These are phyloP conservation scores for Arthrocladium fulminans DNA, from an alignment of 2,329 filamentous ascomycete genomes.

Conservation along the genomic window DNA sequence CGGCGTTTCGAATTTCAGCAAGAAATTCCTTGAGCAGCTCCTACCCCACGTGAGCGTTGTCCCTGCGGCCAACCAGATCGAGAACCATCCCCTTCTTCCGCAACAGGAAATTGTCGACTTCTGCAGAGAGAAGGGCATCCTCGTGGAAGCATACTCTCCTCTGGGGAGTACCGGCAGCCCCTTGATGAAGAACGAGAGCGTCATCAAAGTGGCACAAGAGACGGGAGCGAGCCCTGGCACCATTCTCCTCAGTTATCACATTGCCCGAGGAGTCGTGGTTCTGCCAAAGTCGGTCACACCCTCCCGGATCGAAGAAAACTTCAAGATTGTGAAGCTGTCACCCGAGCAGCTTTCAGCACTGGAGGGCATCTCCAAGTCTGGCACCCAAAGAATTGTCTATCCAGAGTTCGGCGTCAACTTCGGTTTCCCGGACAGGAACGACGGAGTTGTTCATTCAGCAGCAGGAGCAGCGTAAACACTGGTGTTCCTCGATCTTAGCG, in stretches of 20 bases:
- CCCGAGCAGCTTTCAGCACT: conserved; percentile 30
- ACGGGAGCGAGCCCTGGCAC: conserved; percentile 32
- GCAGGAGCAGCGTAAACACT: conserved; percentile 4
- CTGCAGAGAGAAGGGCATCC: conserved; percentile 43
- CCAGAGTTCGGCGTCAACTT: conserved; percentile 14
- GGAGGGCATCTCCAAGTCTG: conserved; percentile 18
- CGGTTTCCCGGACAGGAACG: conserved; percentile 17
- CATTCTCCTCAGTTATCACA: conserved; percentile 38
- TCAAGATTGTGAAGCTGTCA: conserved; percentile 34
- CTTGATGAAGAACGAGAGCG: conserved; percentile 33
- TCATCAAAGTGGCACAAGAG: conserved; percentile 34
- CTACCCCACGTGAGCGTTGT: conserved; percentile 37
- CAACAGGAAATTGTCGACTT: conserved; percentile 42
- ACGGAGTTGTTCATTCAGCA: conserved; percentile 4
- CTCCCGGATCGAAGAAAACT: conserved; percentile 36
- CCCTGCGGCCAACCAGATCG: conserved; percentile 44
- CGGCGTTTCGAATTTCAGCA: conserved; percentile 45
- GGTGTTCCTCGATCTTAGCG: neutral
- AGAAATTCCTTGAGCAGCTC: conserved; percentile 41
- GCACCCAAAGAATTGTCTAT: conserved; percentile 16
- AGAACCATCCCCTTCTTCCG: conserved; percentile 47
- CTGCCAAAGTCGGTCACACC: conserved; percentile 35
- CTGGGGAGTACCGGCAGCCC: conserved; percentile 44
- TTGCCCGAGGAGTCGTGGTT: conserved; percentile 18
- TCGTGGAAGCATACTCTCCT: conserved; percentile 47